phyloP scores from a whole-genome alignment of 2,329 filamentous ascomycete species.

The Dothistroma pini region DNA sequence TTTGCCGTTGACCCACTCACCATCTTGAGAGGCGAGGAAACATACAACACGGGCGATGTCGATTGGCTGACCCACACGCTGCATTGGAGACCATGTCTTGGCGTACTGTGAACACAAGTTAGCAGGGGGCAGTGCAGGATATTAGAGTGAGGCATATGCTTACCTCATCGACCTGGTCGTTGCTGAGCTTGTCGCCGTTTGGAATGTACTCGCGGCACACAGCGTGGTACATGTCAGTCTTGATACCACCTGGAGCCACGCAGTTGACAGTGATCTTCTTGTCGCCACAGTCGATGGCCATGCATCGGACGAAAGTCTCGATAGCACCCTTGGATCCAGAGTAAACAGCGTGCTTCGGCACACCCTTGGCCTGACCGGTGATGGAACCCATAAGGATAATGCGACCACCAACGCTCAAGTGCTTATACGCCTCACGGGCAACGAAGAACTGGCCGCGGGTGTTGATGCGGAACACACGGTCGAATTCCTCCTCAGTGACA shows the following conservation, averaged over 20 bases:
- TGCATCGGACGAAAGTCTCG: constrained; percentile 53
- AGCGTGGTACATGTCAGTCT: constrained; percentile 59
- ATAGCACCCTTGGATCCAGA: constrained; percentile 53
- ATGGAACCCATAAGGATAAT: constrained; percentile 56
- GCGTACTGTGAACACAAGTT: constrained; percentile 48
- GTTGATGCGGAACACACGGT: constrained; percentile 60
- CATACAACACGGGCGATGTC: constrained; percentile 65
- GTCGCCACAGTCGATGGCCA: constrained; percentile 53
- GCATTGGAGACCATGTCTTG: constrained; percentile 60
- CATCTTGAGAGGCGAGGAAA: constrained; percentile 56
- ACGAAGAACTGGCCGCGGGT: constrained; percentile 63
- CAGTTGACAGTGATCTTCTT: constrained; percentile 59
- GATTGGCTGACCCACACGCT: constrained; percentile 63
- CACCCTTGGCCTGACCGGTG: constrained; percentile 55
- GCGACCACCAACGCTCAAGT: constrained; percentile 49
- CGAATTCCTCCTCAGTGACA: constrained; percentile 53
- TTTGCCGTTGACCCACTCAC: constrained; percentile 56
- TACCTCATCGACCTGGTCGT: constrained; percentile 56
- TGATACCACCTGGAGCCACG: constrained; percentile 55
- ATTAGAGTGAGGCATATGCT: constrained; percentile 1
- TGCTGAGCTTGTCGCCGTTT: constrained; percentile 51
- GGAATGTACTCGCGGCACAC: constrained; percentile 64
- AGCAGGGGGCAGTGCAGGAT: too few species aligned
- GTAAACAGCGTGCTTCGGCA: constrained; percentile 53
- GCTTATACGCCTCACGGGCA: constrained; percentile 54